phyloP scores from a whole-genome alignment of 768 basidiomycete species.

The Podaxis sp. region DNA sequence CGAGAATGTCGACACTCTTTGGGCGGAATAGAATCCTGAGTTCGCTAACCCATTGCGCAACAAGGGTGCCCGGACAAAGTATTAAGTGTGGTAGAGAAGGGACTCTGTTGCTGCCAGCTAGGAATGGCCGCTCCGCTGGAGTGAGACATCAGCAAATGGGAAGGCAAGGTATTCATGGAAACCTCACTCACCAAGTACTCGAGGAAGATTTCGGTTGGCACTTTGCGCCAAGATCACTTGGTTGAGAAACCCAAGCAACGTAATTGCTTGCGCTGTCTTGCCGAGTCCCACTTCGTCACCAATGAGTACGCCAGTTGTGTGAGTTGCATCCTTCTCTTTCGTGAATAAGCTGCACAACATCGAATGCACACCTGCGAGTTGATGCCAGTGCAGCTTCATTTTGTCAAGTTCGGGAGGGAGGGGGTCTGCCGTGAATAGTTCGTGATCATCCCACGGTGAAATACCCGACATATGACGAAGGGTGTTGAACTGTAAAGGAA shows the following conservation, averaged over 20 bases:
- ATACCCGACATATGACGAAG: neutral
- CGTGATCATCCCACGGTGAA: neutral
- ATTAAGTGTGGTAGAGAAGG: neutral
- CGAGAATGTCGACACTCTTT: neutral
- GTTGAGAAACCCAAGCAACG: neutral
- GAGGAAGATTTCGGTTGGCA: neutral
- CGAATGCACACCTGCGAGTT: neutral
- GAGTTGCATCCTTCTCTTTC: neutral
- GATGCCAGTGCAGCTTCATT: neutral
- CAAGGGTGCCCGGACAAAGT: neutral
- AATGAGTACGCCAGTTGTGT: neutral
- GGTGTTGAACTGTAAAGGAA: neutral
- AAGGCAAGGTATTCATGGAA: neutral
- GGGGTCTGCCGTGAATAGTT: neutral
- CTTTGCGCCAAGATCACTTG: neutral
- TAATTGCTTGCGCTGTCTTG: neutral
- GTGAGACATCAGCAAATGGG: neutral
- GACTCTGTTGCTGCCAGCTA: neutral
- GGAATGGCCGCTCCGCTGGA: neutral
- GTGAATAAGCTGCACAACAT: neutral
- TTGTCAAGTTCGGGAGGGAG: neutral
- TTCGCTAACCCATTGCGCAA: neutral
- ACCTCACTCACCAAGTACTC: neutral
- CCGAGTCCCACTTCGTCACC: neutral
- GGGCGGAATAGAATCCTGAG: neutral